A percentile compares a stretch with the other conserved stretches of the same genome.
Conservation (phyloP, 140 eudicot species). For the Oenanthe javanica region DNA sequence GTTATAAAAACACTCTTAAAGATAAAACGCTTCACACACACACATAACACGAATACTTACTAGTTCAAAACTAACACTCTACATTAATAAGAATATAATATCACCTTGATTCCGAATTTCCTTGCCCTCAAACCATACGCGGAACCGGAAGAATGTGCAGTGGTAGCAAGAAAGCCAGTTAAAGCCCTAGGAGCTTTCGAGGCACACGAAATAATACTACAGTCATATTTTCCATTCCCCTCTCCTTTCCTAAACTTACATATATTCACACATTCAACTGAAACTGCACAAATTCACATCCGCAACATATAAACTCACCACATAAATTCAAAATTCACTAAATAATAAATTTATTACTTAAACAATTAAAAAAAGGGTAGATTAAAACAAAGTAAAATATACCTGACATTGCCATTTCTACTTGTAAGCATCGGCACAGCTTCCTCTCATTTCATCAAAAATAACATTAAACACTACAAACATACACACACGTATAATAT, state of each 20-base stretch:
- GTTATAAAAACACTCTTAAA: neutral
- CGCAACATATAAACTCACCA: constrained; percentile 6
- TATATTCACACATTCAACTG: constrained; percentile 70
- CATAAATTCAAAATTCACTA: neutral
- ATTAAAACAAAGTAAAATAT: constrained; percentile 6
- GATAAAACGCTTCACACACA: neutral
- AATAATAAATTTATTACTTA: neutral
- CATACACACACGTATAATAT: neutral
- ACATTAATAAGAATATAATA: neutral
- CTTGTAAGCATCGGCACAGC: constrained; percentile 31
- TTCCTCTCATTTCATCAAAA: constrained; percentile 27
- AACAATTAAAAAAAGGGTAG: neutral
- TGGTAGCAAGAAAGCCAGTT: constrained; percentile 85
- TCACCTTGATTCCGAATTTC: constrained; percentile 17
- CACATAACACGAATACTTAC: neutral
- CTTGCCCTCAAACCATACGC: constrained; percentile 25
- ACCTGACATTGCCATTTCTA: constrained; percentile 56
- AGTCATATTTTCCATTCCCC: constrained; percentile 60
- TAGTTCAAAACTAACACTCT: neutral
- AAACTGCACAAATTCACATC: constrained; percentile 37
- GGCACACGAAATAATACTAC: constrained; percentile 74
- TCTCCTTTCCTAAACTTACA: constrained; percentile 65
- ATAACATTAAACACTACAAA: constrained; percentile 5
- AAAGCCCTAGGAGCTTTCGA: constrained; percentile 91
- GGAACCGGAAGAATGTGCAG: constrained; percentile 35